These are phyloP conservation scores for Marvania coccoides DNA, from an alignment of 139 green algal species.

Conservation along the genomic window DNA sequence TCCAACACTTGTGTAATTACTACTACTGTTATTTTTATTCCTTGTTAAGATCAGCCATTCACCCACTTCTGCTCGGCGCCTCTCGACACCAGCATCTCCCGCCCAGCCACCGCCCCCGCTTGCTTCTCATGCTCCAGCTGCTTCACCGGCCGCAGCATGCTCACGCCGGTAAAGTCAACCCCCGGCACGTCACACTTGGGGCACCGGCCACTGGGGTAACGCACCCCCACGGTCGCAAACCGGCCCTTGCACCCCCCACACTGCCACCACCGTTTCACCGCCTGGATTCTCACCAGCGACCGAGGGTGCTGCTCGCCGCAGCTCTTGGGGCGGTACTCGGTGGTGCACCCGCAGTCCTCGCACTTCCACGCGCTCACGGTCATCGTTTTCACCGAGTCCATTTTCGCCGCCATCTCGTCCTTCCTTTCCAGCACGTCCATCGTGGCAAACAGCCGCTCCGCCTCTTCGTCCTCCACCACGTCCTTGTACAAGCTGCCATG, in stretches of 20 bases:
- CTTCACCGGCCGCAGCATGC: constrained; percentile 11
- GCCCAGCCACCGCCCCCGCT: constrained; percentile 5
- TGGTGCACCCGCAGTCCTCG: constrained; percentile 23
- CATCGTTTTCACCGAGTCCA: constrained; percentile 35
- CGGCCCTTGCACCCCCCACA: constrained; percentile 33
- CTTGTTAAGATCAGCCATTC: no score
- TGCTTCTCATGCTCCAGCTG: background rate
- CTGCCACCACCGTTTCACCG: constrained; percentile 44
- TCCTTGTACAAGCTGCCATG: constrained; percentile 23
- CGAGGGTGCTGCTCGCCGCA: constrained; percentile 18
- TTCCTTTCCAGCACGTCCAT: constrained; percentile 32
- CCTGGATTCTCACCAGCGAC: constrained; percentile 2
- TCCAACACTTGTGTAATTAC: no score
- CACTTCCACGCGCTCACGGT: constrained; percentile 32
- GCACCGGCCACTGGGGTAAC: constrained; percentile 28
- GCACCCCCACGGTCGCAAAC: constrained; percentile 33
- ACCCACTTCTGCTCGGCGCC: constrained; percentile 39
- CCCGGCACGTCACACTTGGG: constrained; percentile 27
- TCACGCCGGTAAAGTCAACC: constrained; percentile 15
- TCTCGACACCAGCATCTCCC: constrained; percentile 18
- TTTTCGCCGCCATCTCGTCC: constrained; percentile 30
- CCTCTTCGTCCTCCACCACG: constrained; percentile 11
- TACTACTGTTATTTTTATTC: no score
- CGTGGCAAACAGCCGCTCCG: constrained; percentile 1
- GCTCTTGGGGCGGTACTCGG: constrained; percentile 11